Base-by-base conservation (phyloP, 1,284 basidiomycete genomes). In the Malassezia equina region DNA sequence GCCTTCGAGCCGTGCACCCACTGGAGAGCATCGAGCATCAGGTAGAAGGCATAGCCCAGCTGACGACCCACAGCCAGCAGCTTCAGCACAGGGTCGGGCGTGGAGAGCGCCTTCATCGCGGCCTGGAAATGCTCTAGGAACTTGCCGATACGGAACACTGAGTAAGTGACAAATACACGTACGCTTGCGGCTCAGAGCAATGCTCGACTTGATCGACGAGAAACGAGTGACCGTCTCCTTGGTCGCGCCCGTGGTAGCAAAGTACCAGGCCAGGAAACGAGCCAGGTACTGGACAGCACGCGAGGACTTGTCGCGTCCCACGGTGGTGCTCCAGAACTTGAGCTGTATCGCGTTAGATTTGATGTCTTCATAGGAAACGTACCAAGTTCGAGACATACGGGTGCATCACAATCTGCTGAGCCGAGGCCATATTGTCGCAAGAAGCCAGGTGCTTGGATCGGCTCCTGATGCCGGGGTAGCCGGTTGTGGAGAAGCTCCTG, bases 41-140 rank as follows among this genome's bases (percentile, higher is more conserved):
- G 81, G 77, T 89, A 98, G n/a, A 84, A 84, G 55, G 88, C 89
- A 78, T 96, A 96, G 12, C 82, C 82, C 27, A 98, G 76, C 77
- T 98, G 93, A 51, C 89, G 81, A 32, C 81, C 85, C 64, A 95
- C 83, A 32, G 86, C 84, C 1, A 86, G 82, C 54, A 89, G 78
- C 62, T 86, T 85, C 65, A 95, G 87, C n/a, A 82, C 78, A 21
- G 82, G 72, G 67, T 82, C 80, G 52, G 80, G 79, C 9, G 81
- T 70, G 4, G 80, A 75, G 17, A 83, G 78, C n/a, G 86, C 84
- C 61, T 85, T 86, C 52, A 95, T 78, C 21, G 89, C 90, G 3
- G 89, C 83, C 76, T 98, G 94, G 17, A 94, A 80, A 77, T 95
- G 90, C 75, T 98, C 93, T 60, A 94, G 68, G 27, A 90, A 90